These are phyloP conservation scores for Leccinum obscurum DNA, from an alignment of 768 basidiomycete species.

Conservation along the genomic window DNA sequence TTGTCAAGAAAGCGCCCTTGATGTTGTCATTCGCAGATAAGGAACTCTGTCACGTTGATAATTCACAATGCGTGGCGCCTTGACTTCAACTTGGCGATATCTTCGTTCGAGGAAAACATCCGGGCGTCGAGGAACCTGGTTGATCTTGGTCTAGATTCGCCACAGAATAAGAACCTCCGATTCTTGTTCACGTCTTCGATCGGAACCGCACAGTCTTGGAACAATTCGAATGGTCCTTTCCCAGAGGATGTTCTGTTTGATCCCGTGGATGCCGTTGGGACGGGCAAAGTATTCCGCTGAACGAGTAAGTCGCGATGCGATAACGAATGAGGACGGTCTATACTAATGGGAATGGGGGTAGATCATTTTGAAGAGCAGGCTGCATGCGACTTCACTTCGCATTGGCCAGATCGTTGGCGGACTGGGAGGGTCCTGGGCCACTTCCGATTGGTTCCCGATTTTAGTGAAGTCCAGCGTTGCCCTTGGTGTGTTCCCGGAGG, in stretches of 20 bases:
- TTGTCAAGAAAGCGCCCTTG: background rate
- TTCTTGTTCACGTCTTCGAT: constrained; percentile 45
- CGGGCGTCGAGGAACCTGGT: constrained; percentile 38
- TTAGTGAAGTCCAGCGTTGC: constrained; percentile 37
- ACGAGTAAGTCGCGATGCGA: constrained; percentile 24
- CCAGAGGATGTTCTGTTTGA: constrained; percentile 37
- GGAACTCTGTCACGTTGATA: constrained; percentile 34
- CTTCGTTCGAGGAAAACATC: constrained; percentile 45
- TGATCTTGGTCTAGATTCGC: constrained; percentile 33
- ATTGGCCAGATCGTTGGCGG: constrained; percentile 50
- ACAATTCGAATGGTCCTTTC: constrained; percentile 29
- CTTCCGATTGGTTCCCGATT: constrained; percentile 48
- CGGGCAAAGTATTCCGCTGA: constrained; percentile 46
- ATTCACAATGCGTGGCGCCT: constrained; percentile 48
- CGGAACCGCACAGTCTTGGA: constrained; percentile 35
- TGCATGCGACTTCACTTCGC: constrained; percentile 39
- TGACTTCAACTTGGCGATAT: constrained; percentile 42
- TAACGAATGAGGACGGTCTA: background rate
- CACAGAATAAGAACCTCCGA: constrained; percentile 27
- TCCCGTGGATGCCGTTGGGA: constrained; percentile 35
- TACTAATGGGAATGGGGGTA: constrained; percentile 9
- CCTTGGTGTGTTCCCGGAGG: constrained; percentile 29
- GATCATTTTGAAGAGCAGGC: constrained; percentile 40
- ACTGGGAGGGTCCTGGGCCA: constrained; percentile 41
- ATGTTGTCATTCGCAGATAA: constrained; percentile 26